Base-by-base conservation (phyloP, 306 rosid species). In the Gastrolobium villosum region DNA sequence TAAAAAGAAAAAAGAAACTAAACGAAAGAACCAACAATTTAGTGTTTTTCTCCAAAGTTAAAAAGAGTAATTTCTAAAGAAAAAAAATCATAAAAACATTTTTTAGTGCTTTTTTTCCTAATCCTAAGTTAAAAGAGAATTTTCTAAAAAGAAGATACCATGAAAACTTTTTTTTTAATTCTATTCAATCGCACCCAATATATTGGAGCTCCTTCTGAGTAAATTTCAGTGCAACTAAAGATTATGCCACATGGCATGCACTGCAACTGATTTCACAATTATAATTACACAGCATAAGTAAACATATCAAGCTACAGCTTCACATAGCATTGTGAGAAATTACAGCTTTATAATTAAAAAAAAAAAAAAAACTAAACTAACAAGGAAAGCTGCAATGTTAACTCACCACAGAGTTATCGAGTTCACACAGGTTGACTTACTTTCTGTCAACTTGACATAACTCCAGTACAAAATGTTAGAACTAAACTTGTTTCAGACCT, bases 231-330 rank as follows among this genome's bases (percentile, higher is more conserved):
- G 56, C 57, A 34, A 43, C 13, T 5, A 59, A 32, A 57, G 55
- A 43, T 59, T n/a, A 34, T n/a, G 36, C 46, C 30, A 4, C 4
- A 20, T 3, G 2, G 28, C 0, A 46, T 10, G 59, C 41, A 46
- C 41, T 13, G 30, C 57, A 43, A 46, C 6, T 31, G 44, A 32
- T 48, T 46, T 68, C 9, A 50, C 44, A 50, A 20, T 3, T 41
- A 55, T 5, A 69, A 74, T 61, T 60, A 34, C 37, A 49, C 48
- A 48, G 8, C 78, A 10, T n/a, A 43, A n/a, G 57, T 14, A 49
- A 49, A 45, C 69, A 78, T 41, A 10, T 56, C 11, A 67, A 55
- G 30, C 81, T 50, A 35, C 75, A 44, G 65, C 44, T 68, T 69
- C 15, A 11, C 43, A 26, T 56, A 61, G 59, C 69, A 55, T 7